These are phyloP conservation scores for Pseudocercospora crystallina DNA, from an alignment of 2,329 filamentous ascomycete genomes.

Conservation along the genomic window DNA sequence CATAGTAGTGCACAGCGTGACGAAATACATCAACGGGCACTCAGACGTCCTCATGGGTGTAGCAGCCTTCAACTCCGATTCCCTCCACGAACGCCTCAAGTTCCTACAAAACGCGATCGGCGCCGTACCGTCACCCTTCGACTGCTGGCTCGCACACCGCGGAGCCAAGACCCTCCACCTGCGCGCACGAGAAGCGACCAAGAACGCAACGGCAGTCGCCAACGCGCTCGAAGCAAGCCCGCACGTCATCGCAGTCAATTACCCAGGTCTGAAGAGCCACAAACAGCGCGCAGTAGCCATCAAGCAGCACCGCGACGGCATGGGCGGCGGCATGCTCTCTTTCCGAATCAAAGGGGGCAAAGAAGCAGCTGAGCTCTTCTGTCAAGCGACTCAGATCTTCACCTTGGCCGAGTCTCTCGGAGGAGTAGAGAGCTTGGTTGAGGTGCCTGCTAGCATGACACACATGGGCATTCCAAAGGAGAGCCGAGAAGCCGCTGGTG, in stretches of 20 bases:
- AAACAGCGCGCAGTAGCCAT: conserved; percentile 79
- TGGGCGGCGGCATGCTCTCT: conserved; percentile 96
- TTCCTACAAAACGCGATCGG: conserved; percentile 98
- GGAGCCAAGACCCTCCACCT: conserved; percentile 96
- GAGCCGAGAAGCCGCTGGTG: conserved; percentile 85
- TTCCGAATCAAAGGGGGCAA: conserved; percentile 91
- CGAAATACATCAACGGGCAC: conserved; percentile 99
- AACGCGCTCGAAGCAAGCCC: conserved; percentile 74
- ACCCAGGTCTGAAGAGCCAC: conserved; percentile 86
- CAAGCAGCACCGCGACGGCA: conserved; percentile 88
- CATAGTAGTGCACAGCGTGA: conserved; percentile 94
- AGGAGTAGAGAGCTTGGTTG: conserved; percentile 86
- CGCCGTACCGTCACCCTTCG: conserved; percentile 89
- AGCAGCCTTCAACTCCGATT: conserved; percentile 87
- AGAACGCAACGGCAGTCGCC: conserved; percentile 78
- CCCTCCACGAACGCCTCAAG: conserved; percentile 71
- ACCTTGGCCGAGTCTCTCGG: conserved; percentile 90
- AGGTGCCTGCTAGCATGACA: conserved; percentile 94
- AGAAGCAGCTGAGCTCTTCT: conserved; percentile 85
- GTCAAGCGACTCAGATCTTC: conserved; percentile 83
- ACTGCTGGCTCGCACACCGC: conserved; percentile 96
- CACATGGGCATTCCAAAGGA: conserved; percentile 92
- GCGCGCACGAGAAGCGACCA: conserved; percentile 78
- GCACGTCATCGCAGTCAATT: conserved; percentile 87
- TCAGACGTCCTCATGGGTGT: conserved; percentile 96